Evolutionary conservation across 1,139 yeast species (phyloP).

Genomic region (Kodamaea sp.): DNA sequence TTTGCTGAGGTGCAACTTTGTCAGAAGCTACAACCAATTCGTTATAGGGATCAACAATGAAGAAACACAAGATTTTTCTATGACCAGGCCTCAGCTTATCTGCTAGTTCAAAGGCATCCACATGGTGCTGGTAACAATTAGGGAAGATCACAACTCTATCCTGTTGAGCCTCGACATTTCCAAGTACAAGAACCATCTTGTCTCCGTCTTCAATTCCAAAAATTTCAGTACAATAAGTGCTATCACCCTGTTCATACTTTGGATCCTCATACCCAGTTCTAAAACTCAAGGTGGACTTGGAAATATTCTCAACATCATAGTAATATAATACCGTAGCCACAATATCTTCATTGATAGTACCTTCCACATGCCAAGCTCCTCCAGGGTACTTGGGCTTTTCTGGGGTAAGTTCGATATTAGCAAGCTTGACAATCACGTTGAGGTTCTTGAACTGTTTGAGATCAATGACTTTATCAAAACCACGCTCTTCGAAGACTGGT

Average conservation of each 20-base stretch:
- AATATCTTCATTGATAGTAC: constrained; percentile 44
- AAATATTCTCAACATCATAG: constrained; percentile 43
- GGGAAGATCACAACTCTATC: constrained; percentile 40
- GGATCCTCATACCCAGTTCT: constrained; percentile 36
- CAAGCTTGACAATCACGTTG: constrained; percentile 43
- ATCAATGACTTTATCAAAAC: constrained; percentile 18
- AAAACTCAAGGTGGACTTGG: constrained; percentile 36
- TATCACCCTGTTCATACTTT: constrained; percentile 38
- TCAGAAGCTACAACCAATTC: constrained; percentile 29
- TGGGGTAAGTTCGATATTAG: constrained; percentile 46
- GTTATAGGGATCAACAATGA: constrained; percentile 41
- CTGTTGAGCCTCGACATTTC: constrained; percentile 26
- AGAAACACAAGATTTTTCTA: constrained; percentile 43
- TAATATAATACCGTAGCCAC: constrained; percentile 45
- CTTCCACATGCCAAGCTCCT: constrained; percentile 51
- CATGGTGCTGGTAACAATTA: constrained; percentile 41
- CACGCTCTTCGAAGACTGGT: constrained; percentile 15
- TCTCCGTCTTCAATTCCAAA: constrained; percentile 22
- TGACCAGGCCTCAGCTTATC: constrained; percentile 40
- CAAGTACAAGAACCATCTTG: constrained; percentile 16
- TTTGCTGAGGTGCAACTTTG: constrained; percentile 44
- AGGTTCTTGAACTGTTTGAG: constrained; percentile 22
- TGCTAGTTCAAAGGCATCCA: constrained; percentile 37
- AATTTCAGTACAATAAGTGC: constrained; percentile 17
- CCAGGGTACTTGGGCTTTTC: constrained; percentile 41